Conservation (phyloP, 1,284 basidiomycete genomes). For the Cronartium quercuum region DNA sequence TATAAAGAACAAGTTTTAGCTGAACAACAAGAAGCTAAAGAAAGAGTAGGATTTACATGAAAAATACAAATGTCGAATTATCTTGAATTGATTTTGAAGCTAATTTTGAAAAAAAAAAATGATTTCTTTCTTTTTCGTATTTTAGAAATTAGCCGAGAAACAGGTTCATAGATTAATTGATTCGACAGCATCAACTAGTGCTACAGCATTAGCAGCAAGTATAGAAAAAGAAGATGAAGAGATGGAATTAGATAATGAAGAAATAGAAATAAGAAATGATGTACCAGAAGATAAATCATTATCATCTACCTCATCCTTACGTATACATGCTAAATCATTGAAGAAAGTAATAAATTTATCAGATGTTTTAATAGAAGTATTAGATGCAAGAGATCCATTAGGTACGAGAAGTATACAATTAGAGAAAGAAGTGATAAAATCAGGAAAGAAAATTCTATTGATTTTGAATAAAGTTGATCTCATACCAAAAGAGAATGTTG, state of each 20-base stretch:
- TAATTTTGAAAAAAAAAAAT: too few relatives aligned
- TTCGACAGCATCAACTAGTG: constrained; percentile 17
- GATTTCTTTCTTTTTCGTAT: too few relatives aligned
- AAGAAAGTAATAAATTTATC: constrained; percentile 89
- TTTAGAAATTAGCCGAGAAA: not conserved
- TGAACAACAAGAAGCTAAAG: constrained; percentile 54
- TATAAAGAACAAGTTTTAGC: constrained; percentile 95
- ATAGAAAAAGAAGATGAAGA: not conserved
- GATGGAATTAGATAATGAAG: constrained; percentile 14
- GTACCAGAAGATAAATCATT: constrained; percentile 5
- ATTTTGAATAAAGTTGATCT: constrained; percentile 92
- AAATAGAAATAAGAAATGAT: not conserved
- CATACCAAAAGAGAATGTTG: constrained; percentile 78
- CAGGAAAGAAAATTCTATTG: constrained; percentile 81
- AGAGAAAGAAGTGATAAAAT: constrained; percentile 77
- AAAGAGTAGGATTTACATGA: constrained; percentile 11
- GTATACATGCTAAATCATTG: constrained; percentile 54
- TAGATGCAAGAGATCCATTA: constrained; percentile 87
- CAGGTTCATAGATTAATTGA: not conserved
- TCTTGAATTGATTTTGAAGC: too few relatives aligned
- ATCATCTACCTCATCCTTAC: constrained; percentile 41
- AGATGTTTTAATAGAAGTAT: constrained; percentile 81
- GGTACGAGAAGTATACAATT: constrained; percentile 78
- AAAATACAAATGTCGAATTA: not conserved
- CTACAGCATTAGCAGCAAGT: constrained; percentile 7